Conservation (phyloP, 331 rosid genomes). For the Stylosanthes scabra region DNA sequence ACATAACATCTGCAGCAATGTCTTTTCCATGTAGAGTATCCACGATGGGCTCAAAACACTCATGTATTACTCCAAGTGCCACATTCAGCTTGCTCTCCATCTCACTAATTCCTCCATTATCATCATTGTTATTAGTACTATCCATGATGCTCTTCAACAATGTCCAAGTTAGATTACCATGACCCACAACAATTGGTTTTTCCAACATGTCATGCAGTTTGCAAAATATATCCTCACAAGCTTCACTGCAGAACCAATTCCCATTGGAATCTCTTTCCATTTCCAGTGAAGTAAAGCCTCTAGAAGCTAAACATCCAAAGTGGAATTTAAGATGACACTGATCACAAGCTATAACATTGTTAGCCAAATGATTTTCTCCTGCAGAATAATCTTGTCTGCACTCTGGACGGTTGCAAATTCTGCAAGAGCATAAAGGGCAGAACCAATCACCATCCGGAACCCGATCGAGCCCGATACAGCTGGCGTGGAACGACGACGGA, state of each 20-base stretch:
- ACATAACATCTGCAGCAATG: constrained; percentile 49
- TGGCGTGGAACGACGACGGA: constrained; percentile 62
- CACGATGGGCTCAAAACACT: constrained; percentile 56
- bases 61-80: constrained; percentile 61
- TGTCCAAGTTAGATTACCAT: constrained; percentile 59
- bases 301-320: constrained; percentile 47
- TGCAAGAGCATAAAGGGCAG: constrained; percentile 73
- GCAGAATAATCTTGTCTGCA: constrained; percentile 6
- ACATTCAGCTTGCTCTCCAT: constrained; percentile 46
- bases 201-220: constrained; percentile 56
- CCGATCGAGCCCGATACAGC: constrained; percentile 53
- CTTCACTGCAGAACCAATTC: constrained; percentile 57
- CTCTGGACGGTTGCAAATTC: constrained; percentile 43
- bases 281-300: background rate
- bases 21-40: constrained; percentile 47
- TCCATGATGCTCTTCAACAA: constrained; percentile 47
- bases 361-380: background rate
- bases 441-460: constrained; percentile 70
- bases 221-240: constrained; percentile 50
- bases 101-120: constrained; percentile 26
- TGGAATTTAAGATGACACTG: constrained; percentile 68
- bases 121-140: too few relatives aligned
- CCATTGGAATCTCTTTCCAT: background rate
- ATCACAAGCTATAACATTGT: constrained; percentile 37
- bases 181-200: constrained; percentile 44